These are phyloP conservation scores for Nothopassalora personata DNA, from an alignment of 2,329 filamentous ascomycete species.

Conservation along the genomic window DNA sequence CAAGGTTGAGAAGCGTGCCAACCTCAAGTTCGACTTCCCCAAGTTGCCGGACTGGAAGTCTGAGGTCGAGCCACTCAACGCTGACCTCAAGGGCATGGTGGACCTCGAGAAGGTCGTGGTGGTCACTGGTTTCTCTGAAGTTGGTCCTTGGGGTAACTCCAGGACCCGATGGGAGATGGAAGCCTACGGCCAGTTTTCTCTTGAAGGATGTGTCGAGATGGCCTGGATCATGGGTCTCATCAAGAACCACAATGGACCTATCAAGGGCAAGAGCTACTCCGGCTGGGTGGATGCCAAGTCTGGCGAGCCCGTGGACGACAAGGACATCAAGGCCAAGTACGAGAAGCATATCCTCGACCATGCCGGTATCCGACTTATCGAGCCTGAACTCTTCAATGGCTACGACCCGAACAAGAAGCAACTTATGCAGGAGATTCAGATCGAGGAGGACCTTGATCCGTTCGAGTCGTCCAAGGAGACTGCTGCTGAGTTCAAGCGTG, in stretches of 20 bases:
- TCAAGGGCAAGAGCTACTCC: conserved; percentile 95
- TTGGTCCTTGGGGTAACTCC: conserved; percentile 97
- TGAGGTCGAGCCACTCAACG: conserved; percentile 83
- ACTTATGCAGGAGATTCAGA: conserved; percentile 93
- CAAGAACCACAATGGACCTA: conserved; percentile 92
- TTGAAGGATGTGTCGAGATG: conserved; percentile 98
- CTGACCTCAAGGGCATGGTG: conserved; percentile 91
- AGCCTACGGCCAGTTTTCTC: conserved; percentile 88
- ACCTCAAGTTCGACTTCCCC: conserved; percentile 97
- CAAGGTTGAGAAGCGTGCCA: conserved; percentile 85
- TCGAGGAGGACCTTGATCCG: conserved; percentile 92
- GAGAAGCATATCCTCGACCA: conserved; percentile 96
- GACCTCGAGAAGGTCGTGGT: conserved; percentile 97
- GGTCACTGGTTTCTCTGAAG: conserved; percentile 91
- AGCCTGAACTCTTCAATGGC: conserved; percentile 92
- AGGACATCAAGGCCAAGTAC: conserved; percentile 95
- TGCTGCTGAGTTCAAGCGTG: conserved; percentile 91
- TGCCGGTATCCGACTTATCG: conserved; percentile 93
- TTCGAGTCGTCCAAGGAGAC: conserved; percentile 98
- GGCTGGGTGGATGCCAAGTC: conserved; percentile 96
- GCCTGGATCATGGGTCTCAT: conserved; percentile 99
- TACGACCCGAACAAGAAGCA: conserved; percentile 99
- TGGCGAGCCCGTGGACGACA: conserved; percentile 92
- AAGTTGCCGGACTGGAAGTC: conserved; percentile 83
- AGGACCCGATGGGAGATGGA: conserved; percentile 99